Percentiles rank a stretch among this genome's conserved stretches.
Evolutionary conservation across 495 filamentous ascomycete genomes (phyloP).

Genomic region (Penicillium desertorum): DNA sequence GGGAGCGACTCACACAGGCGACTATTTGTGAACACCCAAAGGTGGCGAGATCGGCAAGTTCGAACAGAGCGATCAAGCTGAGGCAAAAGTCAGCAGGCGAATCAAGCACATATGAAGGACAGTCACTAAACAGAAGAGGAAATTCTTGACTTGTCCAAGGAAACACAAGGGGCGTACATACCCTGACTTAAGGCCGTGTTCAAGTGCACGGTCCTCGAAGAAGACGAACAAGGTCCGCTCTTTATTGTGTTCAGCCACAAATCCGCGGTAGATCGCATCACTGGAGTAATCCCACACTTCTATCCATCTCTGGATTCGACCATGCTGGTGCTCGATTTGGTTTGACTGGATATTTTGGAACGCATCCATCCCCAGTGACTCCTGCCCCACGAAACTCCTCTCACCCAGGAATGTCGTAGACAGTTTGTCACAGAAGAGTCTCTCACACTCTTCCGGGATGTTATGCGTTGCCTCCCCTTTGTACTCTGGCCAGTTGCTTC

Average conservation of each 20-base stretch:
- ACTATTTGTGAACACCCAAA: conserved; percentile 76
- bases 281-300: conserved; percentile 90
- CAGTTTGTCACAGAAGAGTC: conserved; percentile 96
- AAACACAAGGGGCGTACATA: conserved; percentile 45
- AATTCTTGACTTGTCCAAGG: background rate
- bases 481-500: conserved; percentile 44
- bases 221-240: conserved; percentile 83
- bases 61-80: conserved; percentile 87
- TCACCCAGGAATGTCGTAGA: conserved; percentile 92
- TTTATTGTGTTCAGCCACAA: conserved; percentile 61
- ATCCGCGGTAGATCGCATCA: conserved; percentile 79
- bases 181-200: conserved; percentile 82
- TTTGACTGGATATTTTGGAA: conserved; percentile 38
- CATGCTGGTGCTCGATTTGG: conserved; percentile 24
- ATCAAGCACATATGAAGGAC: background rate
- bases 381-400: conserved; percentile 63
- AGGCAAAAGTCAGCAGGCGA: background rate
- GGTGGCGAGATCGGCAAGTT: conserved; percentile 67
- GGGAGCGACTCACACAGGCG: conserved; percentile 71
- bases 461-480: conserved; percentile 88
- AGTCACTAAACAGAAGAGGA: background rate
- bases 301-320: conserved; percentile 56
- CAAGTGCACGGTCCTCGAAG: conserved; percentile 68
- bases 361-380: conserved; percentile 78
- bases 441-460: conserved; percentile 99